phyloP scores from a whole-genome alignment of 1,284 basidiomycete species.

The Fomitopsis pinicola region DNA sequence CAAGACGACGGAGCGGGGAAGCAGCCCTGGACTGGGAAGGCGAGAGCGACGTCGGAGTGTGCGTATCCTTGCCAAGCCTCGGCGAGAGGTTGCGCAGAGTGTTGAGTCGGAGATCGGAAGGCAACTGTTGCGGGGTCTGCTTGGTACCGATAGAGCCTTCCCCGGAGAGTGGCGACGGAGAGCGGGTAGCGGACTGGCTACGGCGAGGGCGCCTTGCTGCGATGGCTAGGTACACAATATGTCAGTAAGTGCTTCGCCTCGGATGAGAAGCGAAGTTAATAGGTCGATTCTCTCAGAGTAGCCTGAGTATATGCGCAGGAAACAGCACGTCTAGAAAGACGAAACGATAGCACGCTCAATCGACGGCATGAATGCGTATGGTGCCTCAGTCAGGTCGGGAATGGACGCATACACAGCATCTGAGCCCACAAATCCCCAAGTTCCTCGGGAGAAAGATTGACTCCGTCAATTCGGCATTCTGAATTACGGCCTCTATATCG shows the following conservation, averaged over 20 bases:
- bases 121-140: conserved; percentile 13
- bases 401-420: no score
- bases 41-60: conserved; percentile 24
- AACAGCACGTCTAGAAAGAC: no score
- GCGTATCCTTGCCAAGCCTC: conserved; percentile 18
- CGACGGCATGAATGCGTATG: no score
- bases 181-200: conserved; percentile 19
- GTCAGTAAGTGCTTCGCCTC: background rate
- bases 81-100: conserved; percentile 14
- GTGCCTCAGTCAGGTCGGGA: no score
- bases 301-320: no score
- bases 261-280: no score
- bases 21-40: conserved; percentile 37
- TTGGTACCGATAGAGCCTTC: conserved; percentile 14
- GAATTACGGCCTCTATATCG: no score
- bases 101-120: conserved; percentile 11
- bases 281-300: no score
- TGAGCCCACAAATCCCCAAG: no score
- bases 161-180: conserved; percentile 20
- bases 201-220: conserved; percentile 11
- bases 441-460: no score
- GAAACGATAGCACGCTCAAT: no score
- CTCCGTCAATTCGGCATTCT: no score
- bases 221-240: conserved; percentile 7
- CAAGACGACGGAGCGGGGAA: conserved; percentile 39